Evolutionary conservation across 2,329 filamentous ascomycete genomes (phyloP), one percentile per base, ranked within the genome.

Genomic region (Piedraia hortae): DNA sequence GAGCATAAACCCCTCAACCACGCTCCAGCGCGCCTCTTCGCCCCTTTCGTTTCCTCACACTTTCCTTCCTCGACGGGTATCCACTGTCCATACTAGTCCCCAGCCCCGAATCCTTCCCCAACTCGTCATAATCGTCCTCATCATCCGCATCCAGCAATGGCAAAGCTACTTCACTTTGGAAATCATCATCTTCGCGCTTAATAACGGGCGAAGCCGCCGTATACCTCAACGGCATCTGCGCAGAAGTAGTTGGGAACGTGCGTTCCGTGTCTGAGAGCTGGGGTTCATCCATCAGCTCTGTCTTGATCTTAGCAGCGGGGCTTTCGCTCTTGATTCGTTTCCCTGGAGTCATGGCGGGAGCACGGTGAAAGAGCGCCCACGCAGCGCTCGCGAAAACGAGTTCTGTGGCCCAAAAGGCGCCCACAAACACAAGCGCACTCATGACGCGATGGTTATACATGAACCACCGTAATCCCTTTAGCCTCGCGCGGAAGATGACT

Each of bases 371-470:
- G 2, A 22, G 12, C 9, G 58, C 41, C 69, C 74, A 89, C 0
- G 60, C 65, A 1, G 66, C 16, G 1, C 54, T 50, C 41, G 72
- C 60, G 18, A 67, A 69, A 1, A 63, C 31, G 35, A 88, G 54
- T 38, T 82, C 77, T 7, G 63, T 61, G 1, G 50, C 40, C 77
- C 80, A 93, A 44, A 91, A 91, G 1, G 61, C 33, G 1, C 51
- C 44, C 0, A 67, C 73, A 35, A 78, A 71, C 1, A 67, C 36
- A 1, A 71, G 23, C 26, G 77, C 78, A 4, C 65, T 65, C 2
- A 63, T 42, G 16, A 85, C 37, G 7, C 71, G 63, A 47, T 82
- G 69, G 28, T 75, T 66, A 36, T 85, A 85, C 73, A 97, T 89
- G 24, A 80, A 36, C 63, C 72, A 85, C 21, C 61, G 53, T 28